phyloP scores from a whole-genome alignment of 192 early-diverging fungal genomes.

The Backusella macrospora region DNA sequence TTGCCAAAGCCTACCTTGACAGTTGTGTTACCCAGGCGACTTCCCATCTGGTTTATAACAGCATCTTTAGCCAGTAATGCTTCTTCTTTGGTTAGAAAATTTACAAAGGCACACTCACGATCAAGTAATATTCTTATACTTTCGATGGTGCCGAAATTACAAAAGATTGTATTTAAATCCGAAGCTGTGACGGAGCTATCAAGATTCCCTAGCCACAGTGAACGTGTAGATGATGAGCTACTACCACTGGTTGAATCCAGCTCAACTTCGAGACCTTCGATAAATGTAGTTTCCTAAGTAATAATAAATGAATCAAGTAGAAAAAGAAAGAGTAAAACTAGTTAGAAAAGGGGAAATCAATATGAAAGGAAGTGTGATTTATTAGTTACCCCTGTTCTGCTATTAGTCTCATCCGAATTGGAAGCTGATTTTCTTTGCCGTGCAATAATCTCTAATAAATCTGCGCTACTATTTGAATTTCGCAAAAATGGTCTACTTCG shows the following conservation, averaged over 20 bases:
- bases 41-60: constrained; percentile 68
- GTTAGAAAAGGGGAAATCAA: neutral
- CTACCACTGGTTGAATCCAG: neutral
- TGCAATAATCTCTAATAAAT: constrained; percentile 21
- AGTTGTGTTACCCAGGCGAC: constrained; percentile 64
- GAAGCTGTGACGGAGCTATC: constrained; percentile 74
- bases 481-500: neutral
- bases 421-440: constrained; percentile 18
- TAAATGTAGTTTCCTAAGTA: neutral
- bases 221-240: constrained; percentile 70
- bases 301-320: neutral
- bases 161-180: constrained; percentile 81
- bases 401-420: neutral
- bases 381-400: constrained; percentile 16
- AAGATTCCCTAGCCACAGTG: constrained; percentile 94
- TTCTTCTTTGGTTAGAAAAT: constrained; percentile 83
- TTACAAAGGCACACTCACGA: constrained; percentile 96
- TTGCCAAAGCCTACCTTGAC: constrained; percentile 84
- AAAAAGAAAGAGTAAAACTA: neutral
- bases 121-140: constrained; percentile 86
- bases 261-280: constrained; percentile 4
- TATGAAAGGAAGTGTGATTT: neutral
- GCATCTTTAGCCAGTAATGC: constrained; percentile 81
- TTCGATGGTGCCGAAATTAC: constrained; percentile 89
- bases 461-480: constrained; percentile 26